A percentile compares a stretch with the other conserved stretches of the same genome.
Conservation (phyloP, 345 rosid genomes). For the Linum trigynum region DNA sequence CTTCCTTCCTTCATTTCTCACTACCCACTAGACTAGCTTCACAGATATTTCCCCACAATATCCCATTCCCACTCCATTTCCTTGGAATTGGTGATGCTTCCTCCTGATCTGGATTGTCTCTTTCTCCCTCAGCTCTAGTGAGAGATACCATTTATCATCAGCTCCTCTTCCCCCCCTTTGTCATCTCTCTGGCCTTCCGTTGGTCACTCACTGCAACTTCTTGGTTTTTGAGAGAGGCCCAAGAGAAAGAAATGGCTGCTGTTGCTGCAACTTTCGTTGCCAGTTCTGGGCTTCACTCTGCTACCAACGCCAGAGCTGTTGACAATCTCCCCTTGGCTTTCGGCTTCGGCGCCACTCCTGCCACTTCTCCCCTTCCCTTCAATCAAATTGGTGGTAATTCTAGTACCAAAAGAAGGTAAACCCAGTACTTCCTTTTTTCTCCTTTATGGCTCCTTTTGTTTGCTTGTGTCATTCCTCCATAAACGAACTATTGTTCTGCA, state of each 20-base stretch:
- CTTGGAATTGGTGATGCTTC: neutral
- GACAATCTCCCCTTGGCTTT: constrained; percentile 13
- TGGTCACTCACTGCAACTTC: neutral
- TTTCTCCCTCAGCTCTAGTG: too few species aligned
- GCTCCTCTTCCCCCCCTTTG: neutral
- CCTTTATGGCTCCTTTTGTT: neutral
- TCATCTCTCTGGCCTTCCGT: neutral
- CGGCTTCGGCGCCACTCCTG: constrained; percentile 8
- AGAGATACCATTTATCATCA: too few species aligned
- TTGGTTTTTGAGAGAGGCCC: neutral
- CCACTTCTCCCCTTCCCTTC: constrained; percentile 16
- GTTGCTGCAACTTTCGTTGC: constrained; percentile 35
- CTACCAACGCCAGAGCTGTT: constrained; percentile 16
- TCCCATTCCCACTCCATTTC: neutral
- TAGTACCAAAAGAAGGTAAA: constrained; percentile 23
- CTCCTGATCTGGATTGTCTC: neutral
- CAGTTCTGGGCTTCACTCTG: constrained; percentile 15
- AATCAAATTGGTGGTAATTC: constrained; percentile 3
- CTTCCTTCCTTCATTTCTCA: neutral
- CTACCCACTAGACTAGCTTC: too few species aligned
- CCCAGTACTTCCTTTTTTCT: neutral
- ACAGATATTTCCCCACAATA: too few species aligned
- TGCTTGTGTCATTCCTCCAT: neutral
- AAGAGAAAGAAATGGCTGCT: constrained; percentile 25
- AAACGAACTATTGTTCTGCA: neutral